These are phyloP conservation scores for Cyclocybe cylindracea DNA, from an alignment of 768 basidiomycete genomes.

Conservation along the genomic window DNA sequence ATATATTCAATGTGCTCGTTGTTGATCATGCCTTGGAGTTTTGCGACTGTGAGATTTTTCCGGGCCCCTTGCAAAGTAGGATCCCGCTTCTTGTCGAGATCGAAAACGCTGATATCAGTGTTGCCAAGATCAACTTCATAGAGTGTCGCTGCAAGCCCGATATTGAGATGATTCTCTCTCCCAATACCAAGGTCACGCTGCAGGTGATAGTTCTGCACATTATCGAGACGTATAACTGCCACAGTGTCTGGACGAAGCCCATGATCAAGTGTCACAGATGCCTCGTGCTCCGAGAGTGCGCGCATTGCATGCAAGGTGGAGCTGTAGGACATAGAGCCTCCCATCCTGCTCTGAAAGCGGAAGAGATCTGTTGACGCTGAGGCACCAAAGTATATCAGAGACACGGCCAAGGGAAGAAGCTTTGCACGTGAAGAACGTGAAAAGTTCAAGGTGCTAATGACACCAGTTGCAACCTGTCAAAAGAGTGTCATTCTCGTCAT, in stretches of 20 bases:
- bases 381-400: slow-evolving; percentile 15
- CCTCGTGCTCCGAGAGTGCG: slow-evolving; percentile 22
- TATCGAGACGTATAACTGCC: slow-evolving; percentile 25
- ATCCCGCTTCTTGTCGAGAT: slow-evolving; percentile 17
- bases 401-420: slow-evolving; percentile 16
- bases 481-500: slow-evolving; percentile 3
- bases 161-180: slow-evolving; percentile 24
- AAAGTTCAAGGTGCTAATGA: slow-evolving; percentile 18
- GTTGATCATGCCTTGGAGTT: slow-evolving; percentile 24
- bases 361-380: slow-evolving; percentile 16
- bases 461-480: slow-evolving; percentile 7
- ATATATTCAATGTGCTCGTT: slow-evolving; percentile 21
- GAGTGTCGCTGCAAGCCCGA: slow-evolving; percentile 25
- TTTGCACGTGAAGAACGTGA: slow-evolving; percentile 13
- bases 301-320: slow-evolving; percentile 15
- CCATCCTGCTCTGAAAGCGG: slow-evolving; percentile 10
- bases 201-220: slow-evolving; percentile 27
- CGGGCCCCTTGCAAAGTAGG: slow-evolving; percentile 9
- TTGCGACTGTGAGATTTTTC: slow-evolving; percentile 16
- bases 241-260: slow-evolving; percentile 14
- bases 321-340: slow-evolving; percentile 16
- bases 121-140: slow-evolving; percentile 14
- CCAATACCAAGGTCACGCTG: slow-evolving; percentile 29
- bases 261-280: slow-evolving; percentile 1
- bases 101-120: slow-evolving; percentile 16